These are phyloP conservation scores for Paracoccidioides brasiliensis DNA, from an alignment of 2,329 filamentous ascomycete genomes.

Conservation along the genomic window DNA sequence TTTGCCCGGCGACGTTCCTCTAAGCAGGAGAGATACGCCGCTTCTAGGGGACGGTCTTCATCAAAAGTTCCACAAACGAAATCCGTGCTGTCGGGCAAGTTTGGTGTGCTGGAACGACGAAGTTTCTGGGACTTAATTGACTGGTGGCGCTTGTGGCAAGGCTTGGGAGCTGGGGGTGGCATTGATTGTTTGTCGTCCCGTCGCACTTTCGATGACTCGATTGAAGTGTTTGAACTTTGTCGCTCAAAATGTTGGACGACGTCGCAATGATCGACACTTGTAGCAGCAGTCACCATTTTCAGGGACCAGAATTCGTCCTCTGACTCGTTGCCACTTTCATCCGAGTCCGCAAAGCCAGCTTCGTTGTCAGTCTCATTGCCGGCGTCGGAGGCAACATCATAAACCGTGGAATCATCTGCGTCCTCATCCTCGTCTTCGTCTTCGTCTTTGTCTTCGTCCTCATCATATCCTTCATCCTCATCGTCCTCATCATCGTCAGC, in stretches of 20 bases:
- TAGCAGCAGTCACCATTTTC: slow-evolving; percentile 33
- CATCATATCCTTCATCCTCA: slow-evolving; percentile 43
- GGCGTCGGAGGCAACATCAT: slow-evolving; percentile 32
- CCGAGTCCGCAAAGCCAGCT: slow-evolving; percentile 56
- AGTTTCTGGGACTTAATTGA: slow-evolving; percentile 40
- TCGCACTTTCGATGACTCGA: slow-evolving; percentile 34
- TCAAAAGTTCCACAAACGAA: slow-evolving; percentile 98
- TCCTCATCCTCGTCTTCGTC: slow-evolving; percentile 43
- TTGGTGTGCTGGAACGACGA: slow-evolving; percentile 57
- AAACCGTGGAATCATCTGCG: slow-evolving; percentile 45
- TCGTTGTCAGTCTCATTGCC: slow-evolving; percentile 75
- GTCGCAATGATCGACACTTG: slow-evolving; percentile 41
- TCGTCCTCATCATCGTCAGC: slow-evolving; percentile 49
- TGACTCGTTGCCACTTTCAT: slow-evolving; percentile 51
- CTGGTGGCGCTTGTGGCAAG: slow-evolving; percentile 19
- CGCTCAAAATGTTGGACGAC: slow-evolving; percentile 36
- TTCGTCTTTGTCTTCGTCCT: slow-evolving; percentile 49
- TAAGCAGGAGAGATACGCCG: slow-evolving; percentile 76
- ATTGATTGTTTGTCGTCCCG: not conserved
- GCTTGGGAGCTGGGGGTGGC: slow-evolving; percentile 12
- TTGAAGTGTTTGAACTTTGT: slow-evolving; percentile 40
- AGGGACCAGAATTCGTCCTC: slow-evolving; percentile 54
- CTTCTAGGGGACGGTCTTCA: slow-evolving; percentile 87
- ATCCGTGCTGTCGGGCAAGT: slow-evolving; percentile 91
- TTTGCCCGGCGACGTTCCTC: slow-evolving; percentile 71